Conservation (phyloP, 148 eudicot genomes). For the Chenopodium berlandieri region DNA sequence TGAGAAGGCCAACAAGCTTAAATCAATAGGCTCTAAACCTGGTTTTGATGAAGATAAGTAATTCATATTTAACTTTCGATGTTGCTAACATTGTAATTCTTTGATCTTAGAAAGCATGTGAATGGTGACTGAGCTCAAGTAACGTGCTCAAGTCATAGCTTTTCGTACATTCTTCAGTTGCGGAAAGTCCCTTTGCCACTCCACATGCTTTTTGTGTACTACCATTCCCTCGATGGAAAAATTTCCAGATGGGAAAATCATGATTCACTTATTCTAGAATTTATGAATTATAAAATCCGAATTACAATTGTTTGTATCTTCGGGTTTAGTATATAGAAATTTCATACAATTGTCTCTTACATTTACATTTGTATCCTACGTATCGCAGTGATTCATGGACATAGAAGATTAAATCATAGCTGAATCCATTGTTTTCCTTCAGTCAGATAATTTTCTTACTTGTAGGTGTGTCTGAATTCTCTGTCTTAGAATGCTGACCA, state of each 20-base stretch:
- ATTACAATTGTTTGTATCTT: not conserved
- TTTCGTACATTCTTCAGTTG: not conserved
- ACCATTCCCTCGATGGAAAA: not conserved
- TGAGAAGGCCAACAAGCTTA: constrained; percentile 54
- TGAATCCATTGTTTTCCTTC: not conserved
- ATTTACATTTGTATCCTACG: not conserved
- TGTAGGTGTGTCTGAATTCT: not conserved
- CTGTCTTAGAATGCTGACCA: not conserved
- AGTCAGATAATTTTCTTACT: not conserved
- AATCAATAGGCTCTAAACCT: constrained; percentile 51
- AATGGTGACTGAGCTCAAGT: not conserved
- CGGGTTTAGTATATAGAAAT: not conserved
- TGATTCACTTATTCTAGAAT: not conserved
- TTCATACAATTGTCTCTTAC: not conserved
- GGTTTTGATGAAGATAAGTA: constrained; percentile 37
- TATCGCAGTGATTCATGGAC: not conserved
- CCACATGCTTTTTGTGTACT: not conserved
- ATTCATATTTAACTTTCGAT: not conserved
- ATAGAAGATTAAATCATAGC: not conserved
- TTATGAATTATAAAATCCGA: not conserved
- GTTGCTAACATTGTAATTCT: constrained; percentile 19
- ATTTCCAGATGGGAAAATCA: not conserved
- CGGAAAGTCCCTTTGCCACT: not conserved
- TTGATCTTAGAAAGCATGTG: constrained; percentile 17
- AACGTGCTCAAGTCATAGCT: not conserved